phyloP scores from a whole-genome alignment of 352 stramenopile species.

The Pythium graminicola region DNA sequence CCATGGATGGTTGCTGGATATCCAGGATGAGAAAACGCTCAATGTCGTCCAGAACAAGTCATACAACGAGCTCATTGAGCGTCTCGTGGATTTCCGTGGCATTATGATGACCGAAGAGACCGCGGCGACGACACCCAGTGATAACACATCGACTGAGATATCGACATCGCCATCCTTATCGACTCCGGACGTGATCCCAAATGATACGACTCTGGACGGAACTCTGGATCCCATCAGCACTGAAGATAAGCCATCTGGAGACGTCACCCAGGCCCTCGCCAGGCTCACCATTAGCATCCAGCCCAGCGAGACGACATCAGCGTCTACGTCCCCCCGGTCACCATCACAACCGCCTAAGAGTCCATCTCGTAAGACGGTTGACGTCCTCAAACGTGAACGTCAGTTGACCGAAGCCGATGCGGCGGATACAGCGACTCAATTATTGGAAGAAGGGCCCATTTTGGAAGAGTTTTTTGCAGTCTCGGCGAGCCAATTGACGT shows the following conservation, averaged over 20 bases:
- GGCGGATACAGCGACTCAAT: slow-evolving; percentile 39
- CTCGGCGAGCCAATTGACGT: slow-evolving; percentile 92
- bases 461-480: slow-evolving; percentile 88
- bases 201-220: background rate
- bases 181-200: background rate
- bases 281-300: slow-evolving; percentile 41
- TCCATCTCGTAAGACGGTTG: slow-evolving; percentile 59
- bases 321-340: slow-evolving; percentile 17
- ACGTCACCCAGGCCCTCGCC: background rate
- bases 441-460: slow-evolving; percentile 72
- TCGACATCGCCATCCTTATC: background rate
- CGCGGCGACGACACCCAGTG: background rate
- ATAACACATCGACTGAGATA: background rate
- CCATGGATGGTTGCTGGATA: slow-evolving; percentile 97
- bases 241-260: background rate
- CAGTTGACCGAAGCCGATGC: slow-evolving; percentile 67
- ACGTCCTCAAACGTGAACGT: slow-evolving; percentile 71
- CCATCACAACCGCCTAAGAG: slow-evolving; percentile 43
- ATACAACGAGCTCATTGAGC: slow-evolving; percentile 98
- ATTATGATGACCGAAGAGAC: slow-evolving; percentile 56
- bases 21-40: slow-evolving; percentile 78
- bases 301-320: slow-evolving; percentile 6
- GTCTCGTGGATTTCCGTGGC: slow-evolving; percentile 85
- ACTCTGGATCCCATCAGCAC: slow-evolving; percentile 1
- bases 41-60: slow-evolving; percentile 86